Evolutionary conservation across 148 eudicot species (phyloP), one percentile per base, ranked within the genome.

Genomic region (Cornus suecica): DNA sequence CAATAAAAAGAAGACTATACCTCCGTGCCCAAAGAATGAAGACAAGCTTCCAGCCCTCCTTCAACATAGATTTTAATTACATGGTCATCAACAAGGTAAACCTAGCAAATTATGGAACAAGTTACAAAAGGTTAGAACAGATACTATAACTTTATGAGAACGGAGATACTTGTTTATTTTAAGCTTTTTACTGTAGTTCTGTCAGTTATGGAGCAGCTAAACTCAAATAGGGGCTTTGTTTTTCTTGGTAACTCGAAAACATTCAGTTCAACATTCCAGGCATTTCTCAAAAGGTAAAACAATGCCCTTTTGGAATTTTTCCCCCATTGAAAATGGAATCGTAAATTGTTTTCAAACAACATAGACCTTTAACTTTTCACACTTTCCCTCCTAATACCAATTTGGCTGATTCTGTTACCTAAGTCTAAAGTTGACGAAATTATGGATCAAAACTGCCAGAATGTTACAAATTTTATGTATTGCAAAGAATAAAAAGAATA

Each of bases 21-120:
- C 96, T 92, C 97, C 80, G 97, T 90, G 77, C 96, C 99, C 76
- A 94, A 84, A 81, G 88, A 81, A 83, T 88, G 81, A 78, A 94
- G 87, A 56, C 90, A 87, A 82, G 88, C 76, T 89, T 92, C 91
- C 74, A 94, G 83, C 34, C 99, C 99, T 30, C 80, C 96, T 84
- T 94, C 99, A 79, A 90, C 94, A 83, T 83, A 94, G 54, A 94
- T 76, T 86, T 94, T 94, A 78, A 90, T 76, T 6, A 88, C 99
- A 78, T 83, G 83, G 69, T 86, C 94, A 71, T 68, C 86, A 74
- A 92, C 82, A 34, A 92, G 89, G 85, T 90, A 94, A 78, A 94
- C 99, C 99, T 94, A 24, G 18, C 65, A 31, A 41, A 30, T 67
- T 32, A 67, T 29, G 10, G 9, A 67, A 25, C 9, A 30, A 54